phyloP scores from a whole-genome alignment of 2,329 filamentous ascomycete genomes.

The Cytospora chrysosperma region DNA sequence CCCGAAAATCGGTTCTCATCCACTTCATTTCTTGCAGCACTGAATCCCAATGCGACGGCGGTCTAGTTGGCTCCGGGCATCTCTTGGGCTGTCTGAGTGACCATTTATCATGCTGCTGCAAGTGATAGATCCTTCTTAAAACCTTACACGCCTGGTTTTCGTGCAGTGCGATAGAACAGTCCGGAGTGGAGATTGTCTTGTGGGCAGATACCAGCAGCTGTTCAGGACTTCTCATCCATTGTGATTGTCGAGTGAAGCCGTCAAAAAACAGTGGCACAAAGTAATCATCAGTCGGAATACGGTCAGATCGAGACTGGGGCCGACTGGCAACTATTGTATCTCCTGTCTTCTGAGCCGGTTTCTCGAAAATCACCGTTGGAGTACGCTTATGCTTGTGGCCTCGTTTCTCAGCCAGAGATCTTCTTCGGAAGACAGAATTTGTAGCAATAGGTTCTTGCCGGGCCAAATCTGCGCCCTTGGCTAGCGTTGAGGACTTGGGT shows the following conservation, averaged over 20 bases:
- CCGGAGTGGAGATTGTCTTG: slow-evolving; percentile 84
- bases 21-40: slow-evolving; percentile 90
- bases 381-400: slow-evolving; percentile 55
- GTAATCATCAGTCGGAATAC: slow-evolving; percentile 56
- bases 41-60: slow-evolving; percentile 79
- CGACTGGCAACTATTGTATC: slow-evolving; percentile 47
- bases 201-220: slow-evolving; percentile 78
- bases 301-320: slow-evolving; percentile 36
- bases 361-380: slow-evolving; percentile 77
- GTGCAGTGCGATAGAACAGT: slow-evolving; percentile 78
- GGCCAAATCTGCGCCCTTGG: background rate
- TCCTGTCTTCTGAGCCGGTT: slow-evolving; percentile 52
- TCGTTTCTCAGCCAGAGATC: slow-evolving; percentile 16
- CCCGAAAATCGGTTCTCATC: slow-evolving; percentile 95
- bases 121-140: slow-evolving; percentile 79
- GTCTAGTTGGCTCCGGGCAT: slow-evolving; percentile 74
- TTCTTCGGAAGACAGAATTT: slow-evolving; percentile 2
- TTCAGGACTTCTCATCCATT: slow-evolving; percentile 63
- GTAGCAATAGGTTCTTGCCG: background rate
- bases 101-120: slow-evolving; percentile 92
- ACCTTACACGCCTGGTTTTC: slow-evolving; percentile 88
- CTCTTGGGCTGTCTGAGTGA: slow-evolving; percentile 86
- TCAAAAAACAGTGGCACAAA: slow-evolving; percentile 63
- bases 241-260: slow-evolving; percentile 53
- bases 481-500: background rate